Evolutionary conservation across 225 moss, liverwort and hornwort genomes (phyloP).

Genomic region (Marchantia paleacea): DNA sequence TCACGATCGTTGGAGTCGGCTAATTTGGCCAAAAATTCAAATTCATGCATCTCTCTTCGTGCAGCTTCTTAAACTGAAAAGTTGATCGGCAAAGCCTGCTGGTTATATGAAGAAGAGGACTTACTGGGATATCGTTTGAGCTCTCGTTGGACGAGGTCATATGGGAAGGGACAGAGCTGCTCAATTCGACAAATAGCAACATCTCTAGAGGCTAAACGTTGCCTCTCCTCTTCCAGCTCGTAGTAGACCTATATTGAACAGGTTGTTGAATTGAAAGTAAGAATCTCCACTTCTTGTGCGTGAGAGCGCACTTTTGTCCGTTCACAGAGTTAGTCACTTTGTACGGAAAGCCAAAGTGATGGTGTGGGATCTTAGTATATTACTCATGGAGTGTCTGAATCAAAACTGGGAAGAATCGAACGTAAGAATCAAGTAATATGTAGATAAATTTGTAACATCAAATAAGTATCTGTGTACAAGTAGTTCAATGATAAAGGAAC

Average conservation of each 20-base stretch:
- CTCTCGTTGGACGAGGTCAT: constrained; percentile 78
- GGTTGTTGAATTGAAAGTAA: background rate
- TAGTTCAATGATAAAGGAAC: too few species aligned
- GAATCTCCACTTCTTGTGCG: background rate
- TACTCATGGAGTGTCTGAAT: background rate
- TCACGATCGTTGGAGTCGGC: too few species aligned
- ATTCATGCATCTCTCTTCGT: too few species aligned
- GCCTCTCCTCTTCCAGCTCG: constrained; percentile 94
- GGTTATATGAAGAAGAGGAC: constrained; percentile 1
- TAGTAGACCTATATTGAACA: constrained; percentile 68
- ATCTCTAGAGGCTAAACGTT: constrained; percentile 56
- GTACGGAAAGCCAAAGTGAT: background rate
- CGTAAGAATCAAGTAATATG: too few species aligned
- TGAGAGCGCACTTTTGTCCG: background rate
- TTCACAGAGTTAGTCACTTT: background rate
- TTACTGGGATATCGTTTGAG: constrained; percentile 92
- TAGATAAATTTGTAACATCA: background rate
- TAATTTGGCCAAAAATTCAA: too few species aligned
- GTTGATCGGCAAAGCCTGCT: background rate
- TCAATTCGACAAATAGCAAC: constrained; percentile 90
- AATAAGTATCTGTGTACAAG: background rate
- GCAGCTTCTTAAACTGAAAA: too few species aligned
- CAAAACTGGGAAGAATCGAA: background rate
- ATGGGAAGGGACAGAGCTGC: constrained; percentile 97
- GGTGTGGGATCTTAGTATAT: background rate